These are phyloP conservation scores for Solanum corneliomulleri DNA, from an alignment of 257 asterid species.

Conservation along the genomic window DNA sequence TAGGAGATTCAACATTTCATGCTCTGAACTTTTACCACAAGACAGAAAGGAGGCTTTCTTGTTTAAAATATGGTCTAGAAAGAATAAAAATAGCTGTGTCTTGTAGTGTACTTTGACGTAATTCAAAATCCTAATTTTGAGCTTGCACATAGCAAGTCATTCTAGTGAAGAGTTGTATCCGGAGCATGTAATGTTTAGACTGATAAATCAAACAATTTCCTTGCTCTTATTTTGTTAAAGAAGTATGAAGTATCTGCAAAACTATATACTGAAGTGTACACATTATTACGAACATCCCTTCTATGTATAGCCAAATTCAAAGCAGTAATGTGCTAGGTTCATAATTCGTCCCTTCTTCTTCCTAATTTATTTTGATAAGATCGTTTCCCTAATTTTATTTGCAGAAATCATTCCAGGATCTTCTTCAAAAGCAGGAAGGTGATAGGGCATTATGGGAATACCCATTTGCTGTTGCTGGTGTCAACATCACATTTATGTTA, in stretches of 20 bases:
- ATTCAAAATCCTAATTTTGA: neutral
- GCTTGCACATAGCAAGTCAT: neutral
- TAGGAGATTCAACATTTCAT: neutral
- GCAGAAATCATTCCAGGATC: slow-evolving; percentile 59
- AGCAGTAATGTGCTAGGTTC: neutral
- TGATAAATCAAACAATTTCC: neutral
- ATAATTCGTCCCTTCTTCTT: neutral
- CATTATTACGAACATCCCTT: neutral
- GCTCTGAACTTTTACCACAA: neutral
- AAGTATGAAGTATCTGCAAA: neutral
- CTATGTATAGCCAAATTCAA: neutral
- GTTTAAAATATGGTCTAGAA: neutral
- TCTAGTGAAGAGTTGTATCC: neutral
- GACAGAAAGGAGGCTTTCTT: neutral
- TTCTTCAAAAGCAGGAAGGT: slow-evolving; percentile 65
- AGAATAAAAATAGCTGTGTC: neutral
- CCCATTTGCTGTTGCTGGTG: slow-evolving; percentile 92
- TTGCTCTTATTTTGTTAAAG: neutral
- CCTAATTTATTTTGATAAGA: neutral
- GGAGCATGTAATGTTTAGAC: neutral
- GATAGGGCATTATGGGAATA: slow-evolving; percentile 81
- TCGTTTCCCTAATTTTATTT: neutral
- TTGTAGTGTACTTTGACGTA: neutral
- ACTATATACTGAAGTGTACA: neutral
- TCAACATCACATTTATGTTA: slow-evolving; percentile 75